Conservation (phyloP, 257 asterid genomes). For the Agastache rugosa region DNA sequence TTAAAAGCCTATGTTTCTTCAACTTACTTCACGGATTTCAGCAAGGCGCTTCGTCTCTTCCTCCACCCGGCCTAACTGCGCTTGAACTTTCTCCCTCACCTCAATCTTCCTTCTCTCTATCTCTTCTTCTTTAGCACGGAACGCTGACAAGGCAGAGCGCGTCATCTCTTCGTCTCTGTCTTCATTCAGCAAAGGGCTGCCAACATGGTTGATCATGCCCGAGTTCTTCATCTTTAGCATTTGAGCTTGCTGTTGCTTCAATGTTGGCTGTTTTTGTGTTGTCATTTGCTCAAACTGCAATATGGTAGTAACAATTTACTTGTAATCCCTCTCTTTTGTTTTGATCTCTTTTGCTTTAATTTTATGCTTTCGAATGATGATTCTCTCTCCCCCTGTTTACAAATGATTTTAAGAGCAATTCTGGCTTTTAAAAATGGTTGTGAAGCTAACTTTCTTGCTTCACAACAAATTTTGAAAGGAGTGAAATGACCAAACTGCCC, state of each 20-base stretch:
- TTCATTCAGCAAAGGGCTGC: constrained; percentile 59
- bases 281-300: constrained; percentile 43
- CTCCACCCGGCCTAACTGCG: constrained; percentile 83
- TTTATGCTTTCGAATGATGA: constrained; percentile 44
- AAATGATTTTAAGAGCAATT: constrained; percentile 53
- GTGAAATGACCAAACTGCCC: constrained; percentile 39
- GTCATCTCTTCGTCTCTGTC: constrained; percentile 87
- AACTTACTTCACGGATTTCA: constrained; percentile 77
- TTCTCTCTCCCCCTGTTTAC: constrained; percentile 45
- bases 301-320: not conserved
- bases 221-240: constrained; percentile 57
- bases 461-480: constrained; percentile 43
- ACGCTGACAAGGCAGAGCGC: constrained; percentile 64
- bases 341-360: no score
- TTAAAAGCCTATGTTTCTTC: not conserved
- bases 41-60: constrained; percentile 80
- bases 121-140: constrained; percentile 86
- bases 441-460: constrained; percentile 43
- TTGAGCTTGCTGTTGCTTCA: constrained; percentile 47
- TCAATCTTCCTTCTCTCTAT: constrained; percentile 73
- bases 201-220: constrained; percentile 48
- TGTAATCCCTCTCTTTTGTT: no score
- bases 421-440: constrained; percentile 44
- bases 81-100: constrained; percentile 68
- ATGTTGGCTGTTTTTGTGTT: constrained; percentile 52